These are phyloP conservation scores for Leccinum pellstonianum DNA, from an alignment of 768 basidiomycete genomes.

Conservation along the genomic window DNA sequence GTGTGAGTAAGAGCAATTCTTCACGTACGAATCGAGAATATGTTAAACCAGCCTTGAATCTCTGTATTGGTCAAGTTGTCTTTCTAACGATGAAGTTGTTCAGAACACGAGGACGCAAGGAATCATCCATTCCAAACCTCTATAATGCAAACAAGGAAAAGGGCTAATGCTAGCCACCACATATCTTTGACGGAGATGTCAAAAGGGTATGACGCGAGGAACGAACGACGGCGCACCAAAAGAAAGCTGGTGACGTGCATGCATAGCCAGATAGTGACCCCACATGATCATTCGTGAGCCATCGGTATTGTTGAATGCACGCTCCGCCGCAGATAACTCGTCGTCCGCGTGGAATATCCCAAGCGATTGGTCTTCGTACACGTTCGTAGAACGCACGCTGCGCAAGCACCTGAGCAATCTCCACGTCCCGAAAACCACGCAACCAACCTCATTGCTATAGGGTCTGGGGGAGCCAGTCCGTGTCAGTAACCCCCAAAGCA, in stretches of 20 bases:
- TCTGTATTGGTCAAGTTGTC: slow-evolving; percentile 52
- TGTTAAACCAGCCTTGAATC: slow-evolving; percentile 73
- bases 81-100: slow-evolving; percentile 41
- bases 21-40: slow-evolving; percentile 71
- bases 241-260: slow-evolving; percentile 84
- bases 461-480: slow-evolving; percentile 44
- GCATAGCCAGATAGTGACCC: slow-evolving; percentile 77
- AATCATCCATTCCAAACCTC: slow-evolving; percentile 53
- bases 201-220: not conserved
- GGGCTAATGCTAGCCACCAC: slow-evolving; percentile 88
- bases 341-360: slow-evolving; percentile 66
- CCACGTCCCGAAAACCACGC: not conserved
- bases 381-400: slow-evolving; percentile 89
- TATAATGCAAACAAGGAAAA: slow-evolving; percentile 90
- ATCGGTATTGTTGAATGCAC: slow-evolving; percentile 36
- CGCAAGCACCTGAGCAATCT: slow-evolving; percentile 1
- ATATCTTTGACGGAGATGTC: slow-evolving; percentile 60
- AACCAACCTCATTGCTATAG: slow-evolving; percentile 74
- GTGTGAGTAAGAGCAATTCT: not conserved
- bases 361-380: slow-evolving; percentile 91
- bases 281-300: slow-evolving; percentile 61
- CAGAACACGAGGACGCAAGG: not conserved
- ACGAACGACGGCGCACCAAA: slow-evolving; percentile 57
- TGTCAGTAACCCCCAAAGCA: slow-evolving; percentile 3
- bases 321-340: slow-evolving; percentile 47